Evolutionary conservation across 164 flowering plant species (phyloP), one percentile per base, ranked within the genome.

Genomic region (Vitis cinerea): DNA sequence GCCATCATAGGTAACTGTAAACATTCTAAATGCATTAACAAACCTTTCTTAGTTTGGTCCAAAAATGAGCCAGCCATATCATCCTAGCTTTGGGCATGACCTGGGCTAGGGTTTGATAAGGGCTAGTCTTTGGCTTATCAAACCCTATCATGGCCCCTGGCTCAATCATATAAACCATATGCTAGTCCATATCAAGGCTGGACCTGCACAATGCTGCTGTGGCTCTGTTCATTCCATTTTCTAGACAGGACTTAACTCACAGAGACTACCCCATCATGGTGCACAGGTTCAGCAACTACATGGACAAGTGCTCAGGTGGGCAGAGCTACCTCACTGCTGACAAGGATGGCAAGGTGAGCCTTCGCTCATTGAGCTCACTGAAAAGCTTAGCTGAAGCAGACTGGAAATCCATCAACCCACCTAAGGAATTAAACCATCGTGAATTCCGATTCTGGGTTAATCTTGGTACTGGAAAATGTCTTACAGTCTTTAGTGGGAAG

Each of bases 271-370:
- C 23, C 27, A 53, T 60, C 53, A 59, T 67, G 52, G 27, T 30
- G 29, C 1, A 64, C 83, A 87, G 89, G 72, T 86, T 87, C 69
- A 85, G 89, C 74, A 85, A 88, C 80, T 84, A 85, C 76, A 86
- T 87, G 93, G 88, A 83, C 72, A 87, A 83, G 74, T 87, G 89
- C 71, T 85, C 90, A 47, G 79, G 73, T 3, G 89, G 82, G n/a
- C 76, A 83, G 72, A 84, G 61, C 70, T 85, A 84, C 64, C 82
- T 85, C 12, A 71, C 81, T 11, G 88, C 78, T 48, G 90, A 85
- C 77, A 68, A 79, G 69, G 67, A 81, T 2, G 90, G 83, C 15
- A 84, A 79, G 68, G 89, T 85, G 67, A 80, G 67, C 15, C 84
- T 88, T 17, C 74, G 74, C 13, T 75, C 87, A 12, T 64, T 87